A percentile compares a stretch with the other conserved stretches of the same genome.
Evolutionary conservation across 331 rosid species (phyloP).

Genomic region (Quercus tomentella): DNA sequence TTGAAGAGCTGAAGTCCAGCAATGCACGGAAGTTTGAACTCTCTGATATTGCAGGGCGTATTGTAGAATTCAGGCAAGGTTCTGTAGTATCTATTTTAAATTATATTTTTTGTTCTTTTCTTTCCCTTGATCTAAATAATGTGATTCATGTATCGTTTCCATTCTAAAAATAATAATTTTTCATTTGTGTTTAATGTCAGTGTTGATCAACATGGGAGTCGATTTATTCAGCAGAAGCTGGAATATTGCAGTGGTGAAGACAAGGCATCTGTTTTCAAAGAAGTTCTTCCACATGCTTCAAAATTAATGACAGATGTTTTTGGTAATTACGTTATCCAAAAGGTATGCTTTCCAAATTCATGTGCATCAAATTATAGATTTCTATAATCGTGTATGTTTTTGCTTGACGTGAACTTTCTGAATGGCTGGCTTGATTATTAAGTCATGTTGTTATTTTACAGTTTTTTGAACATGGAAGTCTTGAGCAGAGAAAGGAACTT

Average conservation of each 20-base stretch:
- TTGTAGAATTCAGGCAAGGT: slow-evolving; percentile 61
- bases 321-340: slow-evolving; percentile 73
- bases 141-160: not conserved
- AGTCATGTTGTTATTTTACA: slow-evolving; percentile 10
- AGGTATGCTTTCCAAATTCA: slow-evolving; percentile 35
- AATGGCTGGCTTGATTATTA: not conserved
- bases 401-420: not conserved
- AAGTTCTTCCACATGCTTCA: slow-evolving; percentile 55
- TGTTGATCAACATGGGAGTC: slow-evolving; percentile 76
- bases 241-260: slow-evolving; percentile 54
- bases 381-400: not conserved
- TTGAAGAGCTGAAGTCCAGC: slow-evolving; percentile 54
- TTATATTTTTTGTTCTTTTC: not conserved
- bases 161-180: slow-evolving; percentile 7
- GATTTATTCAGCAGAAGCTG: slow-evolving; percentile 74
- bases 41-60: slow-evolving; percentile 50
- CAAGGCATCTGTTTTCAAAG: slow-evolving; percentile 56
- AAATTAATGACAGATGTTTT: slow-evolving; percentile 61
- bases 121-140: not conserved
- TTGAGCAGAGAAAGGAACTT: slow-evolving; percentile 54
- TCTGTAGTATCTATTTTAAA: not conserved
- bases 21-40: slow-evolving; percentile 41
- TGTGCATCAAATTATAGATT: not conserved
- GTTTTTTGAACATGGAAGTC: slow-evolving; percentile 60
- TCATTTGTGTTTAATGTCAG: slow-evolving; percentile 30